Evolutionary conservation across 768 basidiomycete species (phyloP), one percentile per base, ranked within the genome.

Genomic region (Naganishia randhawae): DNA sequence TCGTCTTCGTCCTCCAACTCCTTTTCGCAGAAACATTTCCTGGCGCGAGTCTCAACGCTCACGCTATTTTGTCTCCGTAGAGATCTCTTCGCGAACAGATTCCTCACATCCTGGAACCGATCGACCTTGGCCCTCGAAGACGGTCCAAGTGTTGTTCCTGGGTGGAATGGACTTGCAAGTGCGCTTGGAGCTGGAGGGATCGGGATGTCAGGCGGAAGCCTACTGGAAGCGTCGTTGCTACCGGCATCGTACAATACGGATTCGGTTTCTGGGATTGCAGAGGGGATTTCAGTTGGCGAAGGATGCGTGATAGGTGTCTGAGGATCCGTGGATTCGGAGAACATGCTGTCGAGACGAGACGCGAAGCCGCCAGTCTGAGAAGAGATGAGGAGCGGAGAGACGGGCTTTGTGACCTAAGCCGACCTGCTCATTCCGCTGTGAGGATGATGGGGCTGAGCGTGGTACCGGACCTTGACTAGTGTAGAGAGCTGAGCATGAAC

Each of bases 11-110:
- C 73, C 63, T 71, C 69, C 37, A 74, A 63, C 19, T 50, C 62
- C 14, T 53, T 69, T 11, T 75, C 75, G 61, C 76, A 77, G 61
- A 77, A 73, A 63, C 76, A 77, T 37, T 35, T 35, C 42, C 48
- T 67, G 22, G 33, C 11, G 39, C 57, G 19, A 9, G 33, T 29
- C 22, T 61, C 35, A 2, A 61, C 37, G 7, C 37, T 39, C 25
- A 11, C 22, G n/a, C 37, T 41, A 41, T 61, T 37, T 39, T 61
- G 57, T 39, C 33, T 61, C 57, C 29, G 57, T 39, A 61, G 37
- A 22, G 25, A 22, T 39, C 57, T 31, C 37, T 61, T 61, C 10
- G 57, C 57, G 27, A 61, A 61, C 33, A 61, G 37, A 14, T 61
- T 61, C 25, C 57, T 39, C 22, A 61, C 57, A 29, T 61, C 57